These are phyloP conservation scores for Venturia asperata DNA, from an alignment of 2,329 filamentous ascomycete genomes.

Conservation along the genomic window DNA sequence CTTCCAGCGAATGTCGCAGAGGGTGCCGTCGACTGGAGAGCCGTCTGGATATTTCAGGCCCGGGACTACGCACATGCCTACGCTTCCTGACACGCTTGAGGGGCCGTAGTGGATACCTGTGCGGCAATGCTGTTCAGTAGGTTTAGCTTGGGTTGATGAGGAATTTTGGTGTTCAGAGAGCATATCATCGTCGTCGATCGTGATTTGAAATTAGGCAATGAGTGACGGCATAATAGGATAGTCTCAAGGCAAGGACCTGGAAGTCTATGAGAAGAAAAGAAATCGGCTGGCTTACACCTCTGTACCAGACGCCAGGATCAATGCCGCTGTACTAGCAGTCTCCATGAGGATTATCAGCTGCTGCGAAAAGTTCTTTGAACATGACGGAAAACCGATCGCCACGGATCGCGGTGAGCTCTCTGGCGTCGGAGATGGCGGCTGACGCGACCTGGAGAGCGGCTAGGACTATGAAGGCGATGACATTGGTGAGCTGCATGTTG, in stretches of 20 bases:
- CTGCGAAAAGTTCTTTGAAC: background rate
- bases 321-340: constrained; percentile 6
- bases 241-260: background rate
- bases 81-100: background rate
- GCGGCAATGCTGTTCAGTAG: background rate
- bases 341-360: background rate
- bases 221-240: background rate
- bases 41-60: background rate
- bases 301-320: background rate
- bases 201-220: background rate
- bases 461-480: background rate
- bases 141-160: background rate
- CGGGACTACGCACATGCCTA: background rate
- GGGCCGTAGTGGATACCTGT: background rate
- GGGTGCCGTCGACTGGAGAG: background rate
- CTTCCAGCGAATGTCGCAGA: background rate
- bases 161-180: background rate
- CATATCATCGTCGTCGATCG: background rate
- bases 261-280: background rate
- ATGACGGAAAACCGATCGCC: background rate
- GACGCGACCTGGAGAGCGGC: background rate
- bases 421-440: background rate
- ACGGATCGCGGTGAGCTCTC: background rate
- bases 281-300: background rate
- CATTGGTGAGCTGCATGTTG: background rate